phyloP scores from a whole-genome alignment of 2,329 filamentous ascomycete genomes.

The Microcyclospora tardicrescens region DNA sequence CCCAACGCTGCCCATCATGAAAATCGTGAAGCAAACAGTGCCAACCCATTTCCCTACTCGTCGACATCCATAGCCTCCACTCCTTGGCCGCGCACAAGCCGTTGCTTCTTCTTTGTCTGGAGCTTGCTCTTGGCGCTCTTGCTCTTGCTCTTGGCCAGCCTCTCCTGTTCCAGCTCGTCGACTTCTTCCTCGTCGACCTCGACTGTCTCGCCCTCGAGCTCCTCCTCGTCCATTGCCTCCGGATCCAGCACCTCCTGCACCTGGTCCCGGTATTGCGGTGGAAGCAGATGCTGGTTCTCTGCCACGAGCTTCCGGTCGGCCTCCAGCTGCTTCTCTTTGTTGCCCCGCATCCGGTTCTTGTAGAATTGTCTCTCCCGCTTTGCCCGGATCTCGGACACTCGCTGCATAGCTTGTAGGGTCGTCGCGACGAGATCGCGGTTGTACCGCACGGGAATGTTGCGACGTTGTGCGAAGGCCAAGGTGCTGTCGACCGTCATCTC shows the following conservation, averaged over 20 bases:
- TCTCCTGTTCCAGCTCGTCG: conserved; percentile 23
- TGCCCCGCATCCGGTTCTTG: conserved; percentile 84
- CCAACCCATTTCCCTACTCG: conserved; percentile 7
- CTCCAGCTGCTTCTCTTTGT: conserved; percentile 68
- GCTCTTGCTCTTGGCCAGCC: conserved; percentile 7
- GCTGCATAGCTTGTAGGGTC: conserved; percentile 84
- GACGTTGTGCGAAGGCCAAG: conserved; percentile 78
- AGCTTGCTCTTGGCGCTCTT: conserved; percentile 24
- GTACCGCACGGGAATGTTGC: conserved; percentile 92
- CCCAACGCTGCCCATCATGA: no score
- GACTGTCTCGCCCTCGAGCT: conserved; percentile 21
- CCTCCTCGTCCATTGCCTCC: conserved; percentile 44
- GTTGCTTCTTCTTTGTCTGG: conserved; percentile 35
- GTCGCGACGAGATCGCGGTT: conserved; percentile 80
- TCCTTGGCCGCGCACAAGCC: conserved; percentile 31
- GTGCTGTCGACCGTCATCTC: conserved; percentile 88
- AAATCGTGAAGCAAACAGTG: no score
- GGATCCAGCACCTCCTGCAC: conserved; percentile 42
- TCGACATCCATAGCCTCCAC: conserved; percentile 32
- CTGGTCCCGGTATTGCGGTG: conserved; percentile 36
- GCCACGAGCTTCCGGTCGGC: conserved; percentile 76
- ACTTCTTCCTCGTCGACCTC: conserved; percentile 30
- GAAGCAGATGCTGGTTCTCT: conserved; percentile 85
- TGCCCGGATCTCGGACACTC: conserved; percentile 71
- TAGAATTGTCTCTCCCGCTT: conserved; percentile 85